Evolutionary conservation across 148 eudicot genomes (phyloP), one percentile per base, ranked within the genome.

Genomic region (Heliamphora exappendiculata): DNA sequence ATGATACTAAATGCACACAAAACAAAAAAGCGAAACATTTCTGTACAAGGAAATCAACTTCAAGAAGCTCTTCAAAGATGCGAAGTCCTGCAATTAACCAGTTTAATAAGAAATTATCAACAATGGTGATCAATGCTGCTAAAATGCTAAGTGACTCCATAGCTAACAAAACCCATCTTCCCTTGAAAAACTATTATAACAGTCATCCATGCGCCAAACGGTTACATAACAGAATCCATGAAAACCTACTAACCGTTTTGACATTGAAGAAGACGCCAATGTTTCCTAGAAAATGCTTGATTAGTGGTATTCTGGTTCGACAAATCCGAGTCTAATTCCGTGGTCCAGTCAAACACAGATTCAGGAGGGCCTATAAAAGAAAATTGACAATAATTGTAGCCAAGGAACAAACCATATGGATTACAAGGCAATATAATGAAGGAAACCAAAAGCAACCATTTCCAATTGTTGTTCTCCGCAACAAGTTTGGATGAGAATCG

Each of bases 211-310:
- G 37, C 51, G 22, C 39, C 33, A 45, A 53, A 34, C 31, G 29
- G 60, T 47, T 53, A 34, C 70, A 73, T 34, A 62, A 72, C 36
- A 59, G 51, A 64, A 62, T n/a, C 62, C 24, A 54, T 39, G 24
- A 11, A 76, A 70, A 53, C 54, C 63, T 14, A 57, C 76, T 37
- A 78, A 88, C 99, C 99, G 84, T 96, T 96, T 88, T 96, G 99
- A 82, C 98, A 89, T 63, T 93, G 99, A 80, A 96, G 98, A 80
- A 96, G 96, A 71, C 99, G 99, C 99, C 99, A 96, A 80, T 93
- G 89, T 84, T 91, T 96, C 80, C 94, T 86, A 67, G 96, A 93
- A 79, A 95, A 93, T 74, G 90, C 93, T 81, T 92, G 96, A 81
- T 79, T 92, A 76, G 80, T 86, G n/a, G 83, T 81, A 80, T 82